Percentiles rank a stretch among this genome's conserved stretches.
Conservation (phyloP, 768 basidiomycete genomes). For the Clitopilus hobsonii region DNA sequence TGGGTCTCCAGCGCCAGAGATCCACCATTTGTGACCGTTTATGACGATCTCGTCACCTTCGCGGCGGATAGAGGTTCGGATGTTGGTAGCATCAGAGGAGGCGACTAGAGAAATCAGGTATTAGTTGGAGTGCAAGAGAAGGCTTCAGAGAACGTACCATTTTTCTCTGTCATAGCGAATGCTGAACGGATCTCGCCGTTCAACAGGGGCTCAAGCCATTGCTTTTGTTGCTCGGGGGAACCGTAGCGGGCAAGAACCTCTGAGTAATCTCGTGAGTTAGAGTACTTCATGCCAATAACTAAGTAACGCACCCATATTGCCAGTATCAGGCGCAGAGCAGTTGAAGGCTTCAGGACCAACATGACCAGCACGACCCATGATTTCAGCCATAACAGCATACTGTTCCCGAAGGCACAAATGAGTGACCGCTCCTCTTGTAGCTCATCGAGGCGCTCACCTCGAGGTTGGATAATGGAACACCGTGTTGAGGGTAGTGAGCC, state of each 20-base stretch:
- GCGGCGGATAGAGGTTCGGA: constrained; percentile 77
- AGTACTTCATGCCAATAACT: not conserved
- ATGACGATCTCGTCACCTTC: constrained; percentile 89
- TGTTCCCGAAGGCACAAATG: constrained; percentile 20
- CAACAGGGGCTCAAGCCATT: constrained; percentile 84
- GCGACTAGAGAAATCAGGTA: constrained; percentile 46
- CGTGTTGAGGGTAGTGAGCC: constrained; percentile 84
- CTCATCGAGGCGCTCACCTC: constrained; percentile 55
- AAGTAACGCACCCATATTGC: constrained; percentile 81
- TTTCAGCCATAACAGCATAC: constrained; percentile 98
- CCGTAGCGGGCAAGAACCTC: constrained; percentile 97
- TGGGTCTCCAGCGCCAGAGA: constrained; percentile 94
- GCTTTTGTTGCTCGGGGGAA: constrained; percentile 84
- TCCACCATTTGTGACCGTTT: constrained; percentile 99
- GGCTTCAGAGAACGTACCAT: constrained; percentile 41
- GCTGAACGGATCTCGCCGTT: constrained; percentile 92
- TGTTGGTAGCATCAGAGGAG: constrained; percentile 96
- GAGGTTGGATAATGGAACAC: constrained; percentile 87
- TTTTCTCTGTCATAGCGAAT: constrained; percentile 96
- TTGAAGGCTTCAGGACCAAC: constrained; percentile 86
- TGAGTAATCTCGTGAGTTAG: constrained; percentile 24
- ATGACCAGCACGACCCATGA: constrained; percentile 80
- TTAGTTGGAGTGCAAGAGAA: constrained; percentile 5
- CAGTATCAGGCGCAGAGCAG: constrained; percentile 95
- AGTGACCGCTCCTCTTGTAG: not conserved